Conservation (phyloP, 2,329 filamentous ascomycete species). For the Curvularia lunata region DNA sequence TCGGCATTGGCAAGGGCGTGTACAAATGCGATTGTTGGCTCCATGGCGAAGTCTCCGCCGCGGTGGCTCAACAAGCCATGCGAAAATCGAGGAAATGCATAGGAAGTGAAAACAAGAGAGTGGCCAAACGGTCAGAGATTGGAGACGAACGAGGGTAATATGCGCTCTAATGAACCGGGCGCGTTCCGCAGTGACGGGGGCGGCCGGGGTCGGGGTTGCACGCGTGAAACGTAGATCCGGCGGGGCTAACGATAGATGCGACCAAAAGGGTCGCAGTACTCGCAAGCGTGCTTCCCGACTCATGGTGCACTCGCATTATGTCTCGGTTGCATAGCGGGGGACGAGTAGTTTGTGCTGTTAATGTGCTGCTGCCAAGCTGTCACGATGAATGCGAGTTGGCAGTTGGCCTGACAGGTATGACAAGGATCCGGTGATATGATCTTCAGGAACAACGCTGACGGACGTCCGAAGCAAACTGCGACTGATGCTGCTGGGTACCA, state of each 20-base stretch:
- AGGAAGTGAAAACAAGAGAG: constrained; percentile 8
- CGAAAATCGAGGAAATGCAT: constrained; percentile 3
- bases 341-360: constrained; percentile 17
- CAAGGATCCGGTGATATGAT: constrained; percentile 23
- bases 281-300: constrained; percentile 14
- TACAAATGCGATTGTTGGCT: constrained; percentile 27
- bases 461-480: background rate
- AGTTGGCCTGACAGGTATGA: constrained; percentile 22
- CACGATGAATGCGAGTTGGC: constrained; percentile 6
- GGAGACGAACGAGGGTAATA: constrained; percentile 30
- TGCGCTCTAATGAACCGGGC: constrained; percentile 18
- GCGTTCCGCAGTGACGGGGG: constrained; percentile 22
- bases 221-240: constrained; percentile 41
- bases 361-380: constrained; percentile 24
- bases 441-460: constrained; percentile 24
- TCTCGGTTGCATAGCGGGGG: constrained; percentile 13
- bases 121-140: constrained; percentile 18
- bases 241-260: constrained; percentile 36
- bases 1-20: constrained; percentile 31
- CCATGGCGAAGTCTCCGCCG: constrained; percentile 39
- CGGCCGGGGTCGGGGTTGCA: constrained; percentile 24
- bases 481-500: no score
- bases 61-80: constrained; percentile 33
- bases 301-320: constrained; percentile 23
- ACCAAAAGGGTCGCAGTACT: constrained; percentile 38